Evolutionary conservation across 2,329 filamentous ascomycete genomes (phyloP), one percentile per base, ranked within the genome.

Genomic region (Neopestalotiopsis sp.): DNA sequence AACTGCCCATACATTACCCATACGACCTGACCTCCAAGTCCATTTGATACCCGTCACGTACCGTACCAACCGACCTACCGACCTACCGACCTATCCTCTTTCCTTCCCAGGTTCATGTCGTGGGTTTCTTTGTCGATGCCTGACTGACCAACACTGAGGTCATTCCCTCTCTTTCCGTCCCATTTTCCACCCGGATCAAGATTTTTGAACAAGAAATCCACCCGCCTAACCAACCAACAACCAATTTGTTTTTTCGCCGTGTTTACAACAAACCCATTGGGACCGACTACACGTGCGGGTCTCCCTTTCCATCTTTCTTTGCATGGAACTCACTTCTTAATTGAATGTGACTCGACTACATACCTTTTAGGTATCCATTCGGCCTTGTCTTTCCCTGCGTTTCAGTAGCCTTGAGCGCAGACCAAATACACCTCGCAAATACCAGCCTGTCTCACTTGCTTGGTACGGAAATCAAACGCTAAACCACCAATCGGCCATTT

Each of bases 281-380:
- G 68, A 72, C 73, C 62, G 68, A 20, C 34, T 68, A 10, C 34
- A 34, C 72, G 68, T n/a, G 68, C 67, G 45, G 67, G 65, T 67
- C 49, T 40, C 59, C 24, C 40, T 62, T 30, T 20, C 59, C 34
- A 38, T 34, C 34, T 63, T 66, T 68, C 65, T 66, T 34, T 58
- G 10, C 69, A 69, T 68, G 52, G 65, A 65, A 70, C 74, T 70
- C 74, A 79, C 73, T 78, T 79, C 78, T 79, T 79, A 70, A 74
- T 72, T 79, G 78, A 78, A 77, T 78, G 71, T 78, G 76, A 75
- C 72, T 71, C 72, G 49, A 45, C 62, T 20, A 71, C 68, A 67
- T 40, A 59, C 67, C 40, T 52, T 60, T 60, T 14, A 24, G 34
- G 34, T 38, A n/a, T 68, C 45, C 69, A 69, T 59, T 68, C 65